These are phyloP conservation scores for Pyrus betulifolia DNA, from an alignment of 306 rosid genomes.

Conservation along the genomic window DNA sequence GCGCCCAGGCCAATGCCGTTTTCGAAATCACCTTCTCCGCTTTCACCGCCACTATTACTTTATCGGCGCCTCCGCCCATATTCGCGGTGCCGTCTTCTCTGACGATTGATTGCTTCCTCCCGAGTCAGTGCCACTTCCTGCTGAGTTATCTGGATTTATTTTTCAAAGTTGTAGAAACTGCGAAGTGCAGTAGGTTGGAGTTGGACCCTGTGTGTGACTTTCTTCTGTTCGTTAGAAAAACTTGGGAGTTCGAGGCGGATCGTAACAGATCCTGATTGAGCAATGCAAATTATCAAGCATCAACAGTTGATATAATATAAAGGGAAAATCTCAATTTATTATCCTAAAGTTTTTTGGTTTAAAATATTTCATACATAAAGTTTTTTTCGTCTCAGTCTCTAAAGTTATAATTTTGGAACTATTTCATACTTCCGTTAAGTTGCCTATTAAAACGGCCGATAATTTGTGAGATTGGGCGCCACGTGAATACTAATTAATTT, in stretches of 20 bases:
- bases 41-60: conserved; percentile 77
- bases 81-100: conserved; percentile 8
- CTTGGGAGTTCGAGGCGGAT: not conserved
- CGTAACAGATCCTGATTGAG: conserved; percentile 1
- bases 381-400: no score
- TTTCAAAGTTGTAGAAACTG: not conserved
- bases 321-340: no score
- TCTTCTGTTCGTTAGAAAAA: not conserved
- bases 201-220: not conserved
- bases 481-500: no score
- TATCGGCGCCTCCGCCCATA: conserved; percentile 22
- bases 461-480: no score
- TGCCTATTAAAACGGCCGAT: no score
- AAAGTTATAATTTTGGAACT: no score
- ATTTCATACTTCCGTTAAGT: no score
- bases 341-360: no score
- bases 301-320: not conserved
- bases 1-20: conserved; percentile 80
- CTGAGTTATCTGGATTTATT: not conserved
- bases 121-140: not conserved
- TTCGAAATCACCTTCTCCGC: conserved; percentile 75
- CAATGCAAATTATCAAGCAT: not conserved
- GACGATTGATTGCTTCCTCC: not conserved
- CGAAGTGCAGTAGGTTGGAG: not conserved
- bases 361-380: no score